Evolutionary conservation across 352 stramenopile genomes (phyloP).

Genomic region (Globisporangium abappressorium): DNA sequence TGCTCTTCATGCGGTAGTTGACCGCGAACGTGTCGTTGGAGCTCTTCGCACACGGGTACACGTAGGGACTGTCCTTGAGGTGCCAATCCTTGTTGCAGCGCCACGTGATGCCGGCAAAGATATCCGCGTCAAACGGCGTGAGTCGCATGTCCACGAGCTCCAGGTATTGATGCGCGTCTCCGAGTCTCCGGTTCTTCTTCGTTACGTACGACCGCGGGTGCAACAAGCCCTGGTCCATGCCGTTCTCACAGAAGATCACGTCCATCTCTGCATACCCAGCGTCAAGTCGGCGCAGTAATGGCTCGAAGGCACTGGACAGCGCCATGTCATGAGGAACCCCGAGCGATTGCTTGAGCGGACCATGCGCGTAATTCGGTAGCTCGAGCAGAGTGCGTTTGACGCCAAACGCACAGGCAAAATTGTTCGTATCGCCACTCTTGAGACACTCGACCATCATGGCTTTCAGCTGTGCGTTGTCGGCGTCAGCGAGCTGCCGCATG

Average conservation of each 20-base stretch:
- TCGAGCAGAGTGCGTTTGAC: no score
- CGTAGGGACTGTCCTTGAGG: slow-evolving; percentile 12
- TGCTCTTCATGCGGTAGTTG: slow-evolving; percentile 9
- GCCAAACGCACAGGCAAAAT: no score
- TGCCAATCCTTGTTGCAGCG: slow-evolving; percentile 3
- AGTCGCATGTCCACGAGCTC: slow-evolving; percentile 7
- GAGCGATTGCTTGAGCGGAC: not conserved
- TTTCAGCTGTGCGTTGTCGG: slow-evolving; percentile 14
- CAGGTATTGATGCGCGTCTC: not conserved
- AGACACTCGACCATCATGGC: slow-evolving; percentile 1
- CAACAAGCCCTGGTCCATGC: not conserved
- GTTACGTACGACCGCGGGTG: slow-evolving; percentile 1
- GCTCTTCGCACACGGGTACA: not conserved
- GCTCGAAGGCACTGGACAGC: not conserved
- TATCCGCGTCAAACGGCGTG: slow-evolving; percentile 3
- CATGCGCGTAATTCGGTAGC: slow-evolving; percentile 6
- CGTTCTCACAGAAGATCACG: slow-evolving; percentile 9
- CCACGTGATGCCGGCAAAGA: not conserved
- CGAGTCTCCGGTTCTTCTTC: slow-evolving; percentile 2
- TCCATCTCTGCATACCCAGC: slow-evolving; percentile 3
- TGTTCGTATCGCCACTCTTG: not conserved
- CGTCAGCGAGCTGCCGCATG: slow-evolving; percentile 4
- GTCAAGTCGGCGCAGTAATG: not conserved
- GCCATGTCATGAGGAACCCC: not conserved
- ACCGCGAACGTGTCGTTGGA: slow-evolving; percentile 10